These are phyloP conservation scores for Trypanosoma lewisi DNA, from an alignment of 208 protist genomes.

Conservation along the genomic window DNA sequence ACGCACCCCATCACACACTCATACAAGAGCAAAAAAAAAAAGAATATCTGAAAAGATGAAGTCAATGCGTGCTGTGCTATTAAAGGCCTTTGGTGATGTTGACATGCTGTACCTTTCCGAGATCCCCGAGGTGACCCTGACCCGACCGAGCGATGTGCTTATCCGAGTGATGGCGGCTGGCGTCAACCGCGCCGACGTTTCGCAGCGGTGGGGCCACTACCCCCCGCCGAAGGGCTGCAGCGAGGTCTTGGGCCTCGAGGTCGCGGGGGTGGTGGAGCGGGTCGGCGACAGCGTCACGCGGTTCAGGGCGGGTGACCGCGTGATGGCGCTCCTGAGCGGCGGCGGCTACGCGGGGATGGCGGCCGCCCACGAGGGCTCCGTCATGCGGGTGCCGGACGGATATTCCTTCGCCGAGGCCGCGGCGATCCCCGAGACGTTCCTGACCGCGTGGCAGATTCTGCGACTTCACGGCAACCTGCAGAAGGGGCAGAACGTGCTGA, in stretches of 20 bases:
- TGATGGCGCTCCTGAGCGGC: constrained; percentile 84
- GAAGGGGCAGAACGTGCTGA: constrained; percentile 72
- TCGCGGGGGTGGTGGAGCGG: constrained; percentile 76
- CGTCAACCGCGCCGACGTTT: constrained; percentile 86
- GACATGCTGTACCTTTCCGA: constrained; percentile 59
- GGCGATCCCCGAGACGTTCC: constrained; percentile 89
- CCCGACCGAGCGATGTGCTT: constrained; percentile 55
- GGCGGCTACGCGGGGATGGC: constrained; percentile 92
- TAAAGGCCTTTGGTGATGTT: constrained; percentile 67
- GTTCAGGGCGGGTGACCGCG: constrained; percentile 82
- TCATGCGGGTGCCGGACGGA: constrained; percentile 80
- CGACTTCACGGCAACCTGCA: constrained; percentile 59
- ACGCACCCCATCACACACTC: neutral
- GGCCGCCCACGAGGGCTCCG: constrained; percentile 62
- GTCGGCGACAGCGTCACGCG: constrained; percentile 52
- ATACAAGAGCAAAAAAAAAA: neutral
- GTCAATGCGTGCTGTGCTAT: constrained; percentile 74
- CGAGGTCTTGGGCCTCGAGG: constrained; percentile 90
- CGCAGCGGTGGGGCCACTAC: constrained; percentile 83
- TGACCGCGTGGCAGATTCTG: constrained; percentile 92
- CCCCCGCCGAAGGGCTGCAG: constrained; percentile 75
- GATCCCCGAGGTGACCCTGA: constrained; percentile 39
- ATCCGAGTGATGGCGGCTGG: constrained; percentile 87
- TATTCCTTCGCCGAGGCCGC: constrained; percentile 88
- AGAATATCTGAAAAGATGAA: constrained; percentile 36